Evolutionary conservation across 352 stramenopile species (phyloP).

Genomic region (Phytophthora litchii): DNA sequence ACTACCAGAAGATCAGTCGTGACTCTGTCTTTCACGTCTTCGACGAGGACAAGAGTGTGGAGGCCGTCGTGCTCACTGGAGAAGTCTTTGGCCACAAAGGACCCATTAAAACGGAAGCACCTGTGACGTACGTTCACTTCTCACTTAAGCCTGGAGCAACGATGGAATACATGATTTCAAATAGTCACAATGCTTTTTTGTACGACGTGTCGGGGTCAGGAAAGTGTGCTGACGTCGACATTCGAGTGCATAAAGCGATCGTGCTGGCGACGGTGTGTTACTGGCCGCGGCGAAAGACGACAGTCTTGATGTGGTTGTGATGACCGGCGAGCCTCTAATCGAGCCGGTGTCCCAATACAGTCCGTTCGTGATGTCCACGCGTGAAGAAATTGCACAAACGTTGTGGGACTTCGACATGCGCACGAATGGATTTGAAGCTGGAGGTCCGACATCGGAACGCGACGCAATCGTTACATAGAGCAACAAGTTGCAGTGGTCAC

Average conservation of each 20-base stretch:
- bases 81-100: slow-evolving; percentile 38
- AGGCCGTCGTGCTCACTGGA: slow-evolving; percentile 46
- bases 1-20: slow-evolving; percentile 45
- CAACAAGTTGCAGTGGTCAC: neutral
- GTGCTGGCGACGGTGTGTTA: slow-evolving; percentile 48
- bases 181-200: slow-evolving; percentile 40
- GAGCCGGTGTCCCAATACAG: slow-evolving; percentile 63
- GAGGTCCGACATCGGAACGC: slow-evolving; percentile 1
- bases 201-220: slow-evolving; percentile 32
- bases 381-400: slow-evolving; percentile 50
- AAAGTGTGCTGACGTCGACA: slow-evolving; percentile 1
- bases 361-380: slow-evolving; percentile 65
- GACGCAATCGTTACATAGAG: no score
- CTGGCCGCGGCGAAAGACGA: slow-evolving; percentile 24
- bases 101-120: slow-evolving; percentile 38
- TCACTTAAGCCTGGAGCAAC: slow-evolving; percentile 28
- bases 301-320: slow-evolving; percentile 50
- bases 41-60: slow-evolving; percentile 34
- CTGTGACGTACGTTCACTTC: slow-evolving; percentile 52
- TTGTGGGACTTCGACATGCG: slow-evolving; percentile 51
- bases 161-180: slow-evolving; percentile 36
- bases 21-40: slow-evolving; percentile 34
- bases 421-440: slow-evolving; percentile 68
- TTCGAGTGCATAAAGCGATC: slow-evolving; percentile 40
- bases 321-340: slow-evolving; percentile 52